Evolutionary conservation across 140 eudicot genomes (phyloP).

Genomic region (Erigeron philadelphicus): DNA sequence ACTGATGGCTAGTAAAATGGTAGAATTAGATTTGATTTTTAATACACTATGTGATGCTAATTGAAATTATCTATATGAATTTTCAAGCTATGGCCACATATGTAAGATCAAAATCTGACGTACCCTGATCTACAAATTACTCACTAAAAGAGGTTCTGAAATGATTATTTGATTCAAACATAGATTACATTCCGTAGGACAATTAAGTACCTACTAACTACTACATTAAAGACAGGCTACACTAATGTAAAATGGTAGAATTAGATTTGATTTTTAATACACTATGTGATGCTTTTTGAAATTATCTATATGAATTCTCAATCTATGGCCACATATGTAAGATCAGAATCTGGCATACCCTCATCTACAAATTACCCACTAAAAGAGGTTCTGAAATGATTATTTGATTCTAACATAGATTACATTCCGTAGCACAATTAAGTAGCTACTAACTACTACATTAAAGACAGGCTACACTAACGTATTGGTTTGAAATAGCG

Average conservation of each 20-base stretch:
- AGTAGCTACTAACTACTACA: not conserved
- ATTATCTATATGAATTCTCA: not conserved
- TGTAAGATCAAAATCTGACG: not conserved
- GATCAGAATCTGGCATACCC: not conserved
- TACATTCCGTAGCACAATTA: not conserved
- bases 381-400: not conserved
- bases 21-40: not conserved
- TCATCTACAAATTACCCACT: not conserved
- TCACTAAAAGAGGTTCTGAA: not conserved
- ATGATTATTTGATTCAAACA: not conserved
- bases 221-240: too few species aligned
- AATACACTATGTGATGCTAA: not conserved
- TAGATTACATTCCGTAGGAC: not conserved
- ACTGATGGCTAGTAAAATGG: not conserved
- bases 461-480: not conserved
- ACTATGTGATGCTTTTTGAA: not conserved
- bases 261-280: not conserved
- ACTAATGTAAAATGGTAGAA: not conserved
- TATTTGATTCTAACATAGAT: not conserved
- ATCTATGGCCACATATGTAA: not conserved
- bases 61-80: not conserved
- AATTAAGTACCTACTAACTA: not conserved
- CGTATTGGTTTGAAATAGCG: too few species aligned
- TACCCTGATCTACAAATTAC: not conserved
- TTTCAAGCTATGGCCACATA: not conserved